Evolutionary conservation across 2,329 filamentous ascomycete species (phyloP), one percentile per base, ranked within the genome.

Genomic region (Pestalotiopsis sp.): DNA sequence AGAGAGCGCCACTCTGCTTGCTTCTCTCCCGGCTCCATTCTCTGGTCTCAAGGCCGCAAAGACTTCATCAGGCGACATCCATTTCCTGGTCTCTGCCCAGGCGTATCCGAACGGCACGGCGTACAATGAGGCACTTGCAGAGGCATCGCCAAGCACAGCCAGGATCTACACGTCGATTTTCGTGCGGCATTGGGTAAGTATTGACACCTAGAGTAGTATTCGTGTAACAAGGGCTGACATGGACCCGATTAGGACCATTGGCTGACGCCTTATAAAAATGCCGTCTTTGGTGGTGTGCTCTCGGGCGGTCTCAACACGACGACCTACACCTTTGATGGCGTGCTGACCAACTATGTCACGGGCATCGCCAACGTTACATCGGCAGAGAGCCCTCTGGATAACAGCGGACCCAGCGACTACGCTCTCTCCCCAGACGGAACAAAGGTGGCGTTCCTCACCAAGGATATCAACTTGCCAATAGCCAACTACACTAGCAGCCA

Each of bases 211-310:
- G 23, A 27, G 23, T 60, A 36, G 57, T 23, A 27, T 60, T 14
- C 25, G 31, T 27, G 31, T 60, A 60, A 27, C 25, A 27, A 36
- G 57, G 31, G 31, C 57, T 60, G 57, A 60, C 57, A 60, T 36
- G 31, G 31, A 27, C 23, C 31, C 60, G 3, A 41, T 23, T 23
- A 75, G 75, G 87, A 90, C 71, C 81, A 80, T 57, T 90, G 85
- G 74, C 79, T 88, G 17, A 85, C 83, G 0, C 80, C 85, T 2
- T 81, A 88, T 71, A 87, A 85, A 71, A 88, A 90, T 69, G 82
- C 86, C 31, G 81, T 92, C 52, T 91, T 88, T 77, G 86, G 89
- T 2, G 88, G 87, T 55, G 83, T 83, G n/a, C 74, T 91, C 39
- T 79, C 76, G 67, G 67, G 62, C 9, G 65, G 65, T 38, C 41